Evolutionary conservation across 1,139 yeast species (phyloP).

Genomic region (Magnusiomyces paraingens): DNA sequence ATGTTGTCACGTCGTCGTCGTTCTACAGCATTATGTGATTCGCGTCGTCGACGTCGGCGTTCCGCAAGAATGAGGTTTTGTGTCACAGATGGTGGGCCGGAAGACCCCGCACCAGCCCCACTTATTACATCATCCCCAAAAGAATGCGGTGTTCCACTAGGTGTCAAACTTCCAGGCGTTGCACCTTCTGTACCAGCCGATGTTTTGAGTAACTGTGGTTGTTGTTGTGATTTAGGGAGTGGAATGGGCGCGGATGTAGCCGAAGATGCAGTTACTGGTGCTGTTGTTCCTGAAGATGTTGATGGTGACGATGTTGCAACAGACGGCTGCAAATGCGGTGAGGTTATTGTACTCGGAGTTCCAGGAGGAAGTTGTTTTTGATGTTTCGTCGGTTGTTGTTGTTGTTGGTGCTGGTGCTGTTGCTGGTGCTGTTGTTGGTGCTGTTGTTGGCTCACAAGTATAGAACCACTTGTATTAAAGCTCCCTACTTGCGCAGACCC

Average conservation of each 20-base stretch:
- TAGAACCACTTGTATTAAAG: neutral
- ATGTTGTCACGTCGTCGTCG: constrained; percentile 80
- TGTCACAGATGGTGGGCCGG: neutral
- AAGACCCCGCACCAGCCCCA: neutral
- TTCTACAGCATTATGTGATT: constrained; percentile 42
- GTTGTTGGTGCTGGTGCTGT: constrained; percentile 3
- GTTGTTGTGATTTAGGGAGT: constrained; percentile 10
- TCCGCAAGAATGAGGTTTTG: constrained; percentile 21
- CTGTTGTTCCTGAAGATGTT: constrained; percentile 16
- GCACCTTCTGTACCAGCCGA: too few relatives aligned
- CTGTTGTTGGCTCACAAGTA: neutral
- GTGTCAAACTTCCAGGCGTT: too few relatives aligned
- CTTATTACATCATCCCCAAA: too few relatives aligned
- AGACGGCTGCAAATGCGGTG: neutral
- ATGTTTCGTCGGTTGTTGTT: too few relatives aligned
- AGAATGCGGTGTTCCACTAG: too few relatives aligned
- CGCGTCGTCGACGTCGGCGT: constrained; percentile 40
- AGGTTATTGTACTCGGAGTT: constrained; percentile 9
- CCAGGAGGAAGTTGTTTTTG: neutral
- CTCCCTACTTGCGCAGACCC: neutral
- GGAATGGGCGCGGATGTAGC: constrained; percentile 1
- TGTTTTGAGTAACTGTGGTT: constrained; percentile 15
- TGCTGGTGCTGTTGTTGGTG: constrained; percentile 7
- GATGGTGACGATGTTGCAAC: constrained; percentile 1
- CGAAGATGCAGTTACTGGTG: neutral